These are phyloP conservation scores for Phaeosphaeria sp. DNA, from an alignment of 2,329 filamentous ascomycete species.

Conservation along the genomic window DNA sequence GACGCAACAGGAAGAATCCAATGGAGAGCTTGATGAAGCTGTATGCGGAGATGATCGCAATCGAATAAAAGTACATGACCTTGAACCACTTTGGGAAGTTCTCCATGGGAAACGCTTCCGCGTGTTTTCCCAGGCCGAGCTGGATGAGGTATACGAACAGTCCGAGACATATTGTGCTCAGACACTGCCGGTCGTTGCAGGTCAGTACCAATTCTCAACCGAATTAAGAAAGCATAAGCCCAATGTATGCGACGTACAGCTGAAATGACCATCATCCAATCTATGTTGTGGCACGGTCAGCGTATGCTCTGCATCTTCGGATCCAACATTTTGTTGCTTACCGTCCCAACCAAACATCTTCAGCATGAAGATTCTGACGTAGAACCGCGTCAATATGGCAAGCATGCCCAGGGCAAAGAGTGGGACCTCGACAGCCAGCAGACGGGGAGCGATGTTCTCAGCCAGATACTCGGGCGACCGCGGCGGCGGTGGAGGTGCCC, in stretches of 20 bases:
- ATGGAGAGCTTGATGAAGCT: slow-evolving; percentile 58
- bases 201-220: neutral
- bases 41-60: slow-evolving; percentile 55
- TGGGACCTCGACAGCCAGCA: slow-evolving; percentile 50
- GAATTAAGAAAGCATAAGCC: neutral
- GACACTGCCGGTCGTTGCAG: slow-evolving; percentile 5
- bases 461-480: slow-evolving; percentile 39
- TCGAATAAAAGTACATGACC: slow-evolving; percentile 54
- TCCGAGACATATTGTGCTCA: slow-evolving; percentile 21
- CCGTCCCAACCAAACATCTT: slow-evolving; percentile 32
- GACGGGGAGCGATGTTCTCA: slow-evolving; percentile 44
- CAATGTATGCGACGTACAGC: slow-evolving; percentile 13
- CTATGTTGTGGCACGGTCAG: slow-evolving; percentile 19
- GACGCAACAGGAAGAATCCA: slow-evolving; percentile 55
- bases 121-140: slow-evolving; percentile 57
- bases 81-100: slow-evolving; percentile 46
- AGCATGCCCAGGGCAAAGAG: slow-evolving; percentile 44
- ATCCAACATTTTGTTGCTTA: slow-evolving; percentile 7
- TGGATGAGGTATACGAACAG: slow-evolving; percentile 28
- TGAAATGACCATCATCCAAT: slow-evolving; percentile 48
- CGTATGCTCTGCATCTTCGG: neutral
- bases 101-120: slow-evolving; percentile 34
- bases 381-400: slow-evolving; percentile 23
- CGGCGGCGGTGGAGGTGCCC: slow-evolving; percentile 10
- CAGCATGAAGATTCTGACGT: slow-evolving; percentile 27